These are phyloP conservation scores for Geotrichum reessii DNA, from an alignment of 1,139 yeast species.

Conservation along the genomic window DNA sequence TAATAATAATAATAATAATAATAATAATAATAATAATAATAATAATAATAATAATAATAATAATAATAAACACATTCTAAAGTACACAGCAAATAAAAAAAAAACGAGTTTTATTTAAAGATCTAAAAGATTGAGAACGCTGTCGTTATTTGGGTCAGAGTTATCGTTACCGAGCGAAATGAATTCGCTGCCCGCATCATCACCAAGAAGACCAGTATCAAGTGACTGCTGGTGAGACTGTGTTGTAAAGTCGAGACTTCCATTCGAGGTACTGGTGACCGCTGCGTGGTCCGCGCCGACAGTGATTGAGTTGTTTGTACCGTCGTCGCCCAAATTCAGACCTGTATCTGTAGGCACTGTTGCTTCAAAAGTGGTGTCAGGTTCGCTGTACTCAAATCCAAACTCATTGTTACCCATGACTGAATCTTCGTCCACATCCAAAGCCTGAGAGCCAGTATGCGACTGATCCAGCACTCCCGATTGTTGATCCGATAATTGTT, in stretches of 20 bases:
- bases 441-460: background rate
- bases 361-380: background rate
- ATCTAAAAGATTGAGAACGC: conserved; percentile 7
- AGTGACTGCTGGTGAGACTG: background rate
- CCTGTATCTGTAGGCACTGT: background rate
- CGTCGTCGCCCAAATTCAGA: background rate
- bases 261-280: background rate
- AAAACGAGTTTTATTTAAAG: background rate
- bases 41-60: background rate
- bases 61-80: background rate
- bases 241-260: background rate
- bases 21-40: background rate
- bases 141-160: conserved; percentile 1
- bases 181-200: conserved; percentile 3
- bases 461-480: background rate
- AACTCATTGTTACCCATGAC: background rate
- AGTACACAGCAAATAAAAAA: background rate
- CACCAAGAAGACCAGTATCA: background rate
- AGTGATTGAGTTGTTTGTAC: background rate
- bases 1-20: background rate
- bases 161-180: conserved; percentile 3
- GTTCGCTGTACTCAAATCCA: background rate
- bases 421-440: background rate
- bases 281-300: background rate
- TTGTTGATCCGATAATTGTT: conserved; percentile 6